Percentiles rank a stretch among this genome's conserved stretches.
Evolutionary conservation across 768 basidiomycete genomes (phyloP).

Genomic region (Lyophyllum shimeji): DNA sequence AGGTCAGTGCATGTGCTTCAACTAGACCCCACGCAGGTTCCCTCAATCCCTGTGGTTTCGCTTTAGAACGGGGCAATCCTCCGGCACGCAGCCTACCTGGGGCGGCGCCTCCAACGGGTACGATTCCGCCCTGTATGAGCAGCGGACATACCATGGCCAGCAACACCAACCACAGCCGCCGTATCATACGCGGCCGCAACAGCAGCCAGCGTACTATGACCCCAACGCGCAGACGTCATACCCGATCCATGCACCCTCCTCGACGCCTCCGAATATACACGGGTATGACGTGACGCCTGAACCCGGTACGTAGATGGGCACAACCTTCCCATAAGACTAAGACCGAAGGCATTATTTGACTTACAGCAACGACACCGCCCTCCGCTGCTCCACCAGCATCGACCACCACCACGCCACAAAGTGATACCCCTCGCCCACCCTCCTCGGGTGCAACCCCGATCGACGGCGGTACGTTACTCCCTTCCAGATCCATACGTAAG

Average conservation of each 20-base stretch:
- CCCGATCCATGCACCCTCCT: conserved; percentile 7
- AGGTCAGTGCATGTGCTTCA: conserved; percentile 34
- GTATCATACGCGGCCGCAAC: conserved; percentile 9
- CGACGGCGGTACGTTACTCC: conserved; percentile 27
- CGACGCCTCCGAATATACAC: not conserved
- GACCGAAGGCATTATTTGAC: not conserved
- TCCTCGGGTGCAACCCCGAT: conserved; percentile 20
- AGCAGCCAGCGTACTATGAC: conserved; percentile 33
- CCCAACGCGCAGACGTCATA: conserved; percentile 20
- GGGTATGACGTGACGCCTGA: conserved; percentile 18
- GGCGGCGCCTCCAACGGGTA: conserved; percentile 3
- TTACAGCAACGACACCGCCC: not conserved
- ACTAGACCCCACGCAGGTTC: too few relatives aligned
- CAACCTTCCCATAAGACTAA: too few relatives aligned
- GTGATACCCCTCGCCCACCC: conserved; percentile 10
- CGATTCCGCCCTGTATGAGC: conserved; percentile 13
- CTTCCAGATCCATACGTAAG: not conserved
- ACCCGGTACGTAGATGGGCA: conserved; percentile 2
- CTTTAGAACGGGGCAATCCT: conserved; percentile 3
- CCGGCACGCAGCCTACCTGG: conserved; percentile 12
- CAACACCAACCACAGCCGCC: conserved; percentile 2
- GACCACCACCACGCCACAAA: not conserved
- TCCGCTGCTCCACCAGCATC: not conserved
- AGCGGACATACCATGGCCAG: conserved; percentile 5
- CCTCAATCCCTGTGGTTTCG: not conserved